Percentiles rank a stretch among this genome's conserved stretches.
phyloP scores from a whole-genome alignment of 2,329 filamentous ascomycete genomes.

The Phialemonium atrogriseum region DNA sequence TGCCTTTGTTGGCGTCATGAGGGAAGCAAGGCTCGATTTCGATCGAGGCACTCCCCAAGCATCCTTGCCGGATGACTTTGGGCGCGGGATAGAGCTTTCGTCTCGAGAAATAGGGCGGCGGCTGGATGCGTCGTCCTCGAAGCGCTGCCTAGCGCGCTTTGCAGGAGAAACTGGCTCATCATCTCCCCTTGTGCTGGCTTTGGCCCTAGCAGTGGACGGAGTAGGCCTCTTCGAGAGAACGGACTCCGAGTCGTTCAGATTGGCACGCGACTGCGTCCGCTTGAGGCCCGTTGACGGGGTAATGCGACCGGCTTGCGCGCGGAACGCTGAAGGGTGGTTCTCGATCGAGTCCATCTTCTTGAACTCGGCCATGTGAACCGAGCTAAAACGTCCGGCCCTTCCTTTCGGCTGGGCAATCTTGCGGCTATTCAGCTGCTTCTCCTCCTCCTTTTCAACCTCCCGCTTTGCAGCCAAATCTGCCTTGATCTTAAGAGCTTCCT shows the following conservation, averaged over 20 bases:
- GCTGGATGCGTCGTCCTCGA: slow-evolving; percentile 61
- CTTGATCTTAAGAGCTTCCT: slow-evolving; percentile 64
- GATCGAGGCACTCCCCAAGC: slow-evolving; percentile 30
- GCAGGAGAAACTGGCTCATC: slow-evolving; percentile 33
- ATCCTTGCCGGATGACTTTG: slow-evolving; percentile 33
- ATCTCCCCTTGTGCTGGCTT: slow-evolving; percentile 17
- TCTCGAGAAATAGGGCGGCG: slow-evolving; percentile 51
- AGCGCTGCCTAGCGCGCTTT: slow-evolving; percentile 64
- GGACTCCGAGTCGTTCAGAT: slow-evolving; percentile 52
- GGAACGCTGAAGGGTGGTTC: slow-evolving; percentile 72
- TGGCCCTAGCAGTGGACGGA: slow-evolving; percentile 19
- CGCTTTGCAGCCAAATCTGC: slow-evolving; percentile 56
- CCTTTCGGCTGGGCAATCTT: slow-evolving; percentile 76
- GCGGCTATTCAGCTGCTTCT: slow-evolving; percentile 41
- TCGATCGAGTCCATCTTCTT: slow-evolving; percentile 98
- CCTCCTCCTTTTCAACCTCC: slow-evolving; percentile 43
- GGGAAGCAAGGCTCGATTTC: slow-evolving; percentile 42
- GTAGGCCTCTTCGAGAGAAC: slow-evolving; percentile 10
- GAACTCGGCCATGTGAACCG: slow-evolving; percentile 79
- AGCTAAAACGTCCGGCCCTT: slow-evolving; percentile 71
- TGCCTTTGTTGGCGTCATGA: slow-evolving; percentile 73
- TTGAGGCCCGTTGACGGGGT: slow-evolving; percentile 42
- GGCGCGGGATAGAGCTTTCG: slow-evolving; percentile 38
- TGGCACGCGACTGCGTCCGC: slow-evolving; percentile 45
- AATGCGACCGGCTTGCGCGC: slow-evolving; percentile 45